Evolutionary conservation across 306 rosid genomes (phyloP).

Genomic region (Cyclanthera cordifolia): DNA sequence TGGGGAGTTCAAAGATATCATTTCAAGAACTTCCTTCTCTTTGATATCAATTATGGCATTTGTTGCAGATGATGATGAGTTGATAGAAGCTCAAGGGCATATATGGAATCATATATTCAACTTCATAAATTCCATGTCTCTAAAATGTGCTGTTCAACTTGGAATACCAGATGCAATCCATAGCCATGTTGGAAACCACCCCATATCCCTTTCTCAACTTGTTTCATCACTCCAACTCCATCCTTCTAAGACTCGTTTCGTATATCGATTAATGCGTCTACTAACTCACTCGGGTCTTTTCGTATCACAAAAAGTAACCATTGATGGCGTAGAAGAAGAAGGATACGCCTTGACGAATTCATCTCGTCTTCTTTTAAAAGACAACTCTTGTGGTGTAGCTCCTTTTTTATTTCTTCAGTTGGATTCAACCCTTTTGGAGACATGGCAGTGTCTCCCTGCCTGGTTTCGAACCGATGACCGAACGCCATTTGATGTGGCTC

Average conservation of each 20-base stretch:
- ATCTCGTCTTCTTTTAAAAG: conserved; percentile 28
- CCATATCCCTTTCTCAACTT: conserved; percentile 30
- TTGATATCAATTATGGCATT: conserved; percentile 11
- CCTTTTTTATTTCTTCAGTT: no score
- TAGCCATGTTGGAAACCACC: conserved; percentile 23
- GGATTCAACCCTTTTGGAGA: no score
- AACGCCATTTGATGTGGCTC: no score
- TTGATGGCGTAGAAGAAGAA: conserved; percentile 14
- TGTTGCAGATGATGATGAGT: not conserved
- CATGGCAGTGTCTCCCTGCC: no score
- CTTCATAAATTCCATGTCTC: conserved; percentile 27
- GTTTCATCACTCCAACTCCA: conserved; percentile 25
- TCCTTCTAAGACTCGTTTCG: conserved; percentile 18
- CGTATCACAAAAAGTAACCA: not conserved
- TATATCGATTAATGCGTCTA: conserved; percentile 37
- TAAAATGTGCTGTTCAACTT: conserved; percentile 18
- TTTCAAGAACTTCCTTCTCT: no score
- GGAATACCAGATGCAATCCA: conserved; percentile 26
- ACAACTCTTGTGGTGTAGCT: no score
- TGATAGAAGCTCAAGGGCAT: conserved; percentile 26
- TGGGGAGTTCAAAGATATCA: no score
- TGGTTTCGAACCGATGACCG: no score
- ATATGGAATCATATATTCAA: conserved; percentile 27
- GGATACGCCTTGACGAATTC: conserved; percentile 31
- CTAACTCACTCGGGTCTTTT: conserved; percentile 37